These are phyloP conservation scores for Penicillium sp. DNA, from an alignment of 2,329 filamentous ascomycete species.

Conservation along the genomic window DNA sequence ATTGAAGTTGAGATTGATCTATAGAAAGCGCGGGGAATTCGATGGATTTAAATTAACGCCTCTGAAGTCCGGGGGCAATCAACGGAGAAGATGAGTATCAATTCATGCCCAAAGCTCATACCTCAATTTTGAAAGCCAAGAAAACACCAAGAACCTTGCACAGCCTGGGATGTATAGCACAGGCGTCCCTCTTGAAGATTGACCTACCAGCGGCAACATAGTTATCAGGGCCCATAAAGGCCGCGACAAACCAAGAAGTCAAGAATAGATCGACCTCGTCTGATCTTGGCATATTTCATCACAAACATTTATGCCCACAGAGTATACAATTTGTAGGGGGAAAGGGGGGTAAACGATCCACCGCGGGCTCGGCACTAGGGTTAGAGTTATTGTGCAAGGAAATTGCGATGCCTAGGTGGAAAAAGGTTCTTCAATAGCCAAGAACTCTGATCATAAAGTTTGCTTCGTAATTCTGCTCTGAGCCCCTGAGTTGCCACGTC, in stretches of 20 bases:
- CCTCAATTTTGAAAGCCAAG: constrained; percentile 18
- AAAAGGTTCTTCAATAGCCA: constrained; percentile 18
- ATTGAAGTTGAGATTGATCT: neutral
- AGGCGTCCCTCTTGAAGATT: constrained; percentile 3
- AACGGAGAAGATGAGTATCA: constrained; percentile 10
- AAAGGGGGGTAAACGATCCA: constrained; percentile 9
- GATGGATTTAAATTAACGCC: neutral
- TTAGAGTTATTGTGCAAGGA: constrained; percentile 5
- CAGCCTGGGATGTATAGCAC: constrained; percentile 1
- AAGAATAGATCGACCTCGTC: constrained; percentile 14
- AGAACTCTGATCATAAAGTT: neutral
- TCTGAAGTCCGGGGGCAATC: neutral
- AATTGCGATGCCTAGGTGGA: constrained; percentile 24
- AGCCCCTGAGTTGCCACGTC: neutral
- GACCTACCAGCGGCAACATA: constrained; percentile 18
- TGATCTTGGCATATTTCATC: constrained; percentile 13
- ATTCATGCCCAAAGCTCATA: constrained; percentile 3
- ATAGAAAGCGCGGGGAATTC: neutral
- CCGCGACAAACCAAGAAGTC: constrained; percentile 7
- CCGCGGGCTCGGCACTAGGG: constrained; percentile 12
- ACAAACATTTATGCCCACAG: neutral
- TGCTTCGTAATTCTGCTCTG: neutral
- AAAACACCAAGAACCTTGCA: constrained; percentile 17
- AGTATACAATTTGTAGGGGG: neutral
- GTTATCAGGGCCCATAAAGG: constrained; percentile 17